Evolutionary conservation across 768 basidiomycete species (phyloP), one percentile per base, ranked within the genome.

Genomic region (Boletus sensibilis): DNA sequence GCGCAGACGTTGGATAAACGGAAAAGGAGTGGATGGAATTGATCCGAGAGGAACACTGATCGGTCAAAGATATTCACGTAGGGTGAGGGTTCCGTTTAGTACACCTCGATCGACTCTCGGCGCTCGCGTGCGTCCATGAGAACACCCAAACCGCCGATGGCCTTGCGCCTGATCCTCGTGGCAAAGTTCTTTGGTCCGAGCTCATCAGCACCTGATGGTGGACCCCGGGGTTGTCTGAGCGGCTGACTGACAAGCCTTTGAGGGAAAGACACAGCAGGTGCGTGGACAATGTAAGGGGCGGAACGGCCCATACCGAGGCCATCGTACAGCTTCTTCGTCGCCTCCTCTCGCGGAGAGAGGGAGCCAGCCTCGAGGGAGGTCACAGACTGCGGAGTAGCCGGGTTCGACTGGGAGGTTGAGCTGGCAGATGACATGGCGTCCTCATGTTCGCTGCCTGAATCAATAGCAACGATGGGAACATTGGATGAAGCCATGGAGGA

Each of bases 131-230:
- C 88, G 64, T 82, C 87, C 82, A 92, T 85, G 63, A 93, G 81
- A 67, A 82, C 82, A 53, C 87, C 87, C 49, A 93, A 75, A 27
- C 90, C 89, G 34, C 87, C 89, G 57, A 92, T 88, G 20, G 92
- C 91, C 78, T 88, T 84, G 66, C 89, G 83, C 73, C 91, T 82
- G 74, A 90, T 88, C 64, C 92, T 84, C 37, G 86, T 85, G 8
- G 92, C 92, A 77, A 94, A 94, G 71, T 94, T 94, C 80, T 90
- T 88, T 42, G 89, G 87, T 20, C 88, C 87, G 48, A 94, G 83
- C 68, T 94, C 92, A 66, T 94, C 92, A 60, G 85, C 84, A 67
- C 88, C 87, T 23, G 88, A 88, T 42, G 92, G 92, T 54, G 92
- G 92, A 64, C 92, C 92, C 56, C 86, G 83, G 65, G 92, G 92